Conservation (phyloP, 2,329 filamentous ascomycete species). For the Arachnomyces sp. region DNA sequence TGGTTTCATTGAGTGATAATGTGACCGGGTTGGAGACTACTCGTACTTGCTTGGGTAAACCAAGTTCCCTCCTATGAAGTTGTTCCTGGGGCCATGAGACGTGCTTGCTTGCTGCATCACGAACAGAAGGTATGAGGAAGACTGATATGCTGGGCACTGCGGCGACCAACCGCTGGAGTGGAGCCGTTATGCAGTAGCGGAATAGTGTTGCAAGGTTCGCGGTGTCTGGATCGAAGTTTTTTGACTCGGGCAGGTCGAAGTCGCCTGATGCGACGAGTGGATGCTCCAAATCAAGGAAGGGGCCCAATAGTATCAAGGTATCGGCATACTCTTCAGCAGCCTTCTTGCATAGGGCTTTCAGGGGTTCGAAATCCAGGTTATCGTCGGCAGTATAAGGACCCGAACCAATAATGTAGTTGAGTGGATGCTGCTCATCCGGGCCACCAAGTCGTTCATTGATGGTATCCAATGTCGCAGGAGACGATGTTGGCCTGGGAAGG, state of each 20-base stretch:
- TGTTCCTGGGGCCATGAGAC: conserved; percentile 78
- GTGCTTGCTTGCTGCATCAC: conserved; percentile 72
- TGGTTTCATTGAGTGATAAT: conserved; percentile 75
- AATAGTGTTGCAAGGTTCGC: conserved; percentile 78
- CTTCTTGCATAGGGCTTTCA: conserved; percentile 70
- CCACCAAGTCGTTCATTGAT: conserved; percentile 62
- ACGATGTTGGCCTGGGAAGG: conserved; percentile 64
- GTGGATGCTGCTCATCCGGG: conserved; percentile 55
- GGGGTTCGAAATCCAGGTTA: conserved; percentile 80
- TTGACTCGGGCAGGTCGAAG: conserved; percentile 64
- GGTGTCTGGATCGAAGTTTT: conserved; percentile 62
- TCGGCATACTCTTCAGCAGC: conserved; percentile 70
- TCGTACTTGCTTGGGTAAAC: conserved; percentile 65
- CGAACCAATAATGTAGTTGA: conserved; percentile 69
- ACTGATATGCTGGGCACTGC: conserved; percentile 72
- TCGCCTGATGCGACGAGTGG: conserved; percentile 74
- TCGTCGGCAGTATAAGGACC: conserved; percentile 91
- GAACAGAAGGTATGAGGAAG: conserved; percentile 71
- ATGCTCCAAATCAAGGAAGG: conserved; percentile 87
- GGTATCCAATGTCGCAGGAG: conserved; percentile 54
- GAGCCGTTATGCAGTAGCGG: conserved; percentile 65
- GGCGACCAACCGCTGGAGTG: conserved; percentile 60
- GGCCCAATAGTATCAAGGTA: conserved; percentile 69
- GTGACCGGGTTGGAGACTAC: conserved; percentile 88
- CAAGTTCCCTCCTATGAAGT: conserved; percentile 62